Evolutionary conservation across 305 asterid genomes (phyloP).

Genomic region (Fraxinus sp.): DNA sequence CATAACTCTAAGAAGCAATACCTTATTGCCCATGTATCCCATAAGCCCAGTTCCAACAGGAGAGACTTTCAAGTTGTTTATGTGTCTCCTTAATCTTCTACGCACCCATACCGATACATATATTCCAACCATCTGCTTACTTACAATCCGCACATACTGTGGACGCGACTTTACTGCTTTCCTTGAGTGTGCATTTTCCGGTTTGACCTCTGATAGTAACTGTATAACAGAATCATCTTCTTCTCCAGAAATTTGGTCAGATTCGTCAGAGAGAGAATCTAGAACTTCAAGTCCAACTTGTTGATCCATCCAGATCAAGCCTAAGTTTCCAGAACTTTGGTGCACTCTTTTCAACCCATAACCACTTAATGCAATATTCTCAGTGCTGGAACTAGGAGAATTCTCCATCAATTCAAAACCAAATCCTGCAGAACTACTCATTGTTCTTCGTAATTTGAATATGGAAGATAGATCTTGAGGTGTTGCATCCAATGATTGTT

Average conservation of each 20-base stretch:
- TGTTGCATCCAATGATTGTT: slow-evolving; percentile 63
- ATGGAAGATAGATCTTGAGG: slow-evolving; percentile 54
- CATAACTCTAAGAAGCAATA: slow-evolving; percentile 27
- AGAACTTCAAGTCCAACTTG: slow-evolving; percentile 45
- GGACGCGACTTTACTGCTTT: slow-evolving; percentile 33
- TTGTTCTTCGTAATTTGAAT: slow-evolving; percentile 54
- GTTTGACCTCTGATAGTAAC: slow-evolving; percentile 28
- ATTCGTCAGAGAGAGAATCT: slow-evolving; percentile 47
- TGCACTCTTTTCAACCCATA: slow-evolving; percentile 58
- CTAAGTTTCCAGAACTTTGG: slow-evolving; percentile 60
- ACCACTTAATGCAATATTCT: slow-evolving; percentile 24
- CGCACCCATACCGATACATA: slow-evolving; percentile 86
- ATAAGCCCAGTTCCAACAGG: slow-evolving; percentile 91
- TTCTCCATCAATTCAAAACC: slow-evolving; percentile 33
- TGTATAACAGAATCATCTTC: slow-evolving; percentile 55
- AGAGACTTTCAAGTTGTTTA: slow-evolving; percentile 80
- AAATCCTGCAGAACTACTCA: slow-evolving; percentile 58
- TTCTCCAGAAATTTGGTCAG: slow-evolving; percentile 43
- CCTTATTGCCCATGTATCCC: slow-evolving; percentile 99
- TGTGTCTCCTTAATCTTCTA: slow-evolving; percentile 66
- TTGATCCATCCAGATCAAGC: slow-evolving; percentile 41
- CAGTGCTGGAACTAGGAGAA: slow-evolving; percentile 24
- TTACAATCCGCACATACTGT: slow-evolving; percentile 69
- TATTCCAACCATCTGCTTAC: slow-evolving; percentile 98
- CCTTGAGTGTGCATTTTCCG: slow-evolving; percentile 14